A percentile compares a stretch with the other conserved stretches of the same genome.
Conservation (phyloP, 1,284 basidiomycete genomes). For the Coniferiporia weirii region DNA sequence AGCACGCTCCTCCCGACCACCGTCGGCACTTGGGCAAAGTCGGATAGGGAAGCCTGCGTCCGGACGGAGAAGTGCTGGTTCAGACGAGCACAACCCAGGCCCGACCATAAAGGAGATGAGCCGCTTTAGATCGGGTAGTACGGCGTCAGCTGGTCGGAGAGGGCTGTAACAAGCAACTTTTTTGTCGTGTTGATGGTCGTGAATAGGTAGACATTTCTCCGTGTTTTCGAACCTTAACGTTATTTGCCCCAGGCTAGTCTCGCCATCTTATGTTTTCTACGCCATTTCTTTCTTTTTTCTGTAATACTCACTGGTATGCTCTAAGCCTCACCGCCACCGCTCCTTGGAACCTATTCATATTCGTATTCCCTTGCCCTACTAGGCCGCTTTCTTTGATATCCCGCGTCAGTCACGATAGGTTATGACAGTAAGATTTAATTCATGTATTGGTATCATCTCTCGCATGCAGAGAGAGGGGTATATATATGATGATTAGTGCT, state of each 20-base stretch:
- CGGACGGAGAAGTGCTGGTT: constrained; percentile 16
- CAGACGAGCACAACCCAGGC: not conserved
- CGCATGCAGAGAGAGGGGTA: not conserved
- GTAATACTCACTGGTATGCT: constrained; percentile 9
- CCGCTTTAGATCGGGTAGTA: constrained; percentile 17
- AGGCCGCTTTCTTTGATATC: constrained; percentile 3
- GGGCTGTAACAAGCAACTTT: not conserved
- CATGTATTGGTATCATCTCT: constrained; percentile 20
- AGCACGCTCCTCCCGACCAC: constrained; percentile 1
- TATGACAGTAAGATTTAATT: constrained; percentile 15
- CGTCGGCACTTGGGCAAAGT: constrained; percentile 17
- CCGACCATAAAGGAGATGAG: constrained; percentile 2
- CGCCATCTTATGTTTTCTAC: not conserved
- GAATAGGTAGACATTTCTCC: constrained; percentile 2
- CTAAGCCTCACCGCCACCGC: constrained; percentile 1
- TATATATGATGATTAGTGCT: constrained; percentile 13
- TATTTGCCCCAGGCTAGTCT: not conserved
- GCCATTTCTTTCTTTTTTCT: not conserved
- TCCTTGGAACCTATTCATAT: constrained; percentile 14
- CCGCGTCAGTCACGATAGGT: constrained; percentile 7
- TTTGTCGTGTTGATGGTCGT: not conserved
- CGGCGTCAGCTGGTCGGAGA: not conserved
- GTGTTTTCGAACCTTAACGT: constrained; percentile 11
- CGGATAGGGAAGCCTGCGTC: constrained; percentile 19
- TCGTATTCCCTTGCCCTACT: constrained; percentile 9